Evolutionary conservation across 2,329 filamentous ascomycete species (phyloP), one percentile per base, ranked within the genome.

Genomic region (Didymosphaeria variabile): DNA sequence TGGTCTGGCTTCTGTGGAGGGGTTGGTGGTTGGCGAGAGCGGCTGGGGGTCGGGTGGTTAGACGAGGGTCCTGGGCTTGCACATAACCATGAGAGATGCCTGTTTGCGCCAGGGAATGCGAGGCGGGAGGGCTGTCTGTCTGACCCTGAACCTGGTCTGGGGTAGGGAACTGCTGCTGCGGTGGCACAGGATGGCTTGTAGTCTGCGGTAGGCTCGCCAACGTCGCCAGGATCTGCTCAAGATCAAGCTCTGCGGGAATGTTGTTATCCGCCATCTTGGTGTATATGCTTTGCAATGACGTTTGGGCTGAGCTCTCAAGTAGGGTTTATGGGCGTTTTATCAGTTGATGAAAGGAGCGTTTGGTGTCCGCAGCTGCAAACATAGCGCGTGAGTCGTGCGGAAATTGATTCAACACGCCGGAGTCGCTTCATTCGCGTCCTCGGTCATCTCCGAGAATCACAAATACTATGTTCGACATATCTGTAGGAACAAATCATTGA

Each of bases 161-260:
- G 31, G 64, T 44, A 9, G 70, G 66, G 17, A 34, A 17, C 26
- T 60, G 55, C 42, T 58, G 58, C 44, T 65, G 57, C 13, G 23
- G 5, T 60, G 60, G 57, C 12, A 47, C 45, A 7, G 64, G 40
- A 29, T 61, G 57, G 21, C 60, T 57, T 26, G 64, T 65, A 2
- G 66, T 55, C 36, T 69, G 64, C 9, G 72, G 65, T 1, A 79
- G 63, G 47, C 64, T 72, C 15, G 76, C 76, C 6, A 79, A 70
- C 1, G 76, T 79, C 15, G 65, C 63, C 19, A 79, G 66, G 34
- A 79, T 77, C 15, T 72, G 60, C n/a, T 69, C 76, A 15, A 79
- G 61, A 54, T 78, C 73, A 38, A 73, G 65, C 31, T 72, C 69
- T 26, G 67, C 62, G 3, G 47, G 53, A 29, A 66, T 59, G 34